Conservation (phyloP, 169 alveolate genomes). For the Plasmodium sp. region DNA sequence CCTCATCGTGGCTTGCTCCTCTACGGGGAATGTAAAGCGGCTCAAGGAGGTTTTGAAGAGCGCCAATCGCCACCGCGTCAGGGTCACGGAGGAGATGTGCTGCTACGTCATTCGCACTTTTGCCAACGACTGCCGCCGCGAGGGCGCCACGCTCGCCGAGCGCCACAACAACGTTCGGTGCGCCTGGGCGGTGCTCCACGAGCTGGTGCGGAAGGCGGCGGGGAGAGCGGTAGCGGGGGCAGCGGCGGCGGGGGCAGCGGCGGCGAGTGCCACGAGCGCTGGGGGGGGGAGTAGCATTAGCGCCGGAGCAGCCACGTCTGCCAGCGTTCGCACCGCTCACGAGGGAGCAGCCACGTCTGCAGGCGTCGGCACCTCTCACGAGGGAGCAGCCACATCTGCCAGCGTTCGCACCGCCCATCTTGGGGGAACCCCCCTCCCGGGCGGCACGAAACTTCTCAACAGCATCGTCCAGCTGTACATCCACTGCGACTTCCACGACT, state of each 20-base stretch:
- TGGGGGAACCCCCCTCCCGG: background rate
- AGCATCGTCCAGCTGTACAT: constrained; percentile 86
- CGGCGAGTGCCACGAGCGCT: background rate
- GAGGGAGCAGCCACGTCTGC: background rate
- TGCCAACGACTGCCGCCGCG: constrained; percentile 73
- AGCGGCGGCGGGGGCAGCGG: background rate
- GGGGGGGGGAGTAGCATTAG: background rate
- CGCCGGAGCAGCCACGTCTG: background rate
- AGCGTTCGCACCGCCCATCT: background rate
- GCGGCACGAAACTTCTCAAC: constrained; percentile 75
- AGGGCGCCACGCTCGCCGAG: constrained; percentile 51
- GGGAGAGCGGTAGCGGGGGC: no score
- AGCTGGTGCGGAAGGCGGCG: background rate
- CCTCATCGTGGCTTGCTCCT: constrained; percentile 80
- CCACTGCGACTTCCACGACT: constrained; percentile 83
- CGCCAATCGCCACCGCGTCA: constrained; percentile 60
- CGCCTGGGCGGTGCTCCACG: constrained; percentile 85
- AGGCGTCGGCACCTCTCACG: no score
- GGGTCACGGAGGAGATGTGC: constrained; percentile 72
- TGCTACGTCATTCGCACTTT: constrained; percentile 74
- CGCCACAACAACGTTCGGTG: constrained; percentile 74
- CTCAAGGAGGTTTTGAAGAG: constrained; percentile 80
- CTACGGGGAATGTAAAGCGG: constrained; percentile 77
- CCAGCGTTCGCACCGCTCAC: background rate
- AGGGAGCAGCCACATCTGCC: background rate